Percentiles rank a stretch among this genome's conserved stretches.
Evolutionary conservation across 2,329 filamentous ascomycete genomes (phyloP).

Genomic region (Phialophora verrucosa): DNA sequence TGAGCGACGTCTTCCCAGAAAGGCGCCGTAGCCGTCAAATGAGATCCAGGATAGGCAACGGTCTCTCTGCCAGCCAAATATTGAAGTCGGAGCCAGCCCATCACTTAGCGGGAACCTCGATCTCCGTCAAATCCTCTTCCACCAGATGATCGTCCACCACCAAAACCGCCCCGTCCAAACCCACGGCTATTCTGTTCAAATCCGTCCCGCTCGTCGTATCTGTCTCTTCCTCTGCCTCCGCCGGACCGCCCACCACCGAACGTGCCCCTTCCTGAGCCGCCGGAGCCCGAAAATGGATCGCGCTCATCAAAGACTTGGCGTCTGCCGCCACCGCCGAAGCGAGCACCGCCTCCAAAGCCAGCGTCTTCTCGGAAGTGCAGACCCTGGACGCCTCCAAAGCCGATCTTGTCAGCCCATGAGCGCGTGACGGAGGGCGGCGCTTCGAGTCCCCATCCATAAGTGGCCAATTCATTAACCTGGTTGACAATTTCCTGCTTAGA

Average conservation of each 20-base stretch:
- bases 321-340: conserved; percentile 12
- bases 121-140: conserved; percentile 2
- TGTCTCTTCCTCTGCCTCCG: conserved; percentile 9
- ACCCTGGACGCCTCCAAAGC: conserved; percentile 41
- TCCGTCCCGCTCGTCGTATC: conserved; percentile 15
- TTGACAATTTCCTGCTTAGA: conserved; percentile 51
- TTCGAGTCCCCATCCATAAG: conserved; percentile 56
- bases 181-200: conserved; percentile 7
- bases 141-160: conserved; percentile 11
- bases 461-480: conserved; percentile 52
- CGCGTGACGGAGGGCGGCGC: conserved; percentile 46
- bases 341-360: conserved; percentile 14
- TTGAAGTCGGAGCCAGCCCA: background rate
- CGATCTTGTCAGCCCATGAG: conserved; percentile 41
- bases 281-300: conserved; percentile 20
- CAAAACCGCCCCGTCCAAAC: conserved; percentile 1
- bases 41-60: background rate
- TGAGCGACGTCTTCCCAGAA: background rate
- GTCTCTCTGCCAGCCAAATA: background rate
- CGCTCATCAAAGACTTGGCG: conserved; percentile 20
- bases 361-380: conserved; percentile 36
- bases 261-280: background rate
- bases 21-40: background rate
- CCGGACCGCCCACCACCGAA: conserved; percentile 6
- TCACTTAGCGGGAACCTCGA: background rate